phyloP scores from a whole-genome alignment of 2,329 filamentous ascomycete genomes.

The Diplodia corticola region DNA sequence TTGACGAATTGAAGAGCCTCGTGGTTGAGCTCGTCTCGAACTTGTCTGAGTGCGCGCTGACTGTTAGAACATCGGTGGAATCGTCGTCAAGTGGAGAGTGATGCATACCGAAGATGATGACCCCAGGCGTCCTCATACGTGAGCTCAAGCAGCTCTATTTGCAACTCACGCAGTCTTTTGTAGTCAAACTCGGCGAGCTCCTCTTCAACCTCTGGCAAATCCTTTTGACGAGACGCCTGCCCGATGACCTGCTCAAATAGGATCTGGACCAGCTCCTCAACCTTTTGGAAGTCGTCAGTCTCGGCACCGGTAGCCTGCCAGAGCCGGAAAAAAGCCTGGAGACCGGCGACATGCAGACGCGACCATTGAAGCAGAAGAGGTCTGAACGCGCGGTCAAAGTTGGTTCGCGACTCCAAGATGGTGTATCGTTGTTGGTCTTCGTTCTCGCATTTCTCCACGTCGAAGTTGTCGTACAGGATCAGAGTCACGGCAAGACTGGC shows the following conservation, averaged over 20 bases:
- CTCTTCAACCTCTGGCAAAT: constrained; percentile 84
- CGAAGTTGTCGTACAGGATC: constrained; percentile 93
- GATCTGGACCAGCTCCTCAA: constrained; percentile 83
- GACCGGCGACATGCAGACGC: constrained; percentile 76
- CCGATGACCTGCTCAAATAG: constrained; percentile 88
- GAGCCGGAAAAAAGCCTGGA: constrained; percentile 85
- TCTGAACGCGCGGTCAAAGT: constrained; percentile 82
- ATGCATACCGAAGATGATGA: constrained; percentile 66
- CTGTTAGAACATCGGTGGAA: constrained; percentile 6
- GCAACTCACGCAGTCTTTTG: constrained; percentile 72
- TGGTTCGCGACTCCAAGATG: constrained; percentile 69
- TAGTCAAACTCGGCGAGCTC: constrained; percentile 85
- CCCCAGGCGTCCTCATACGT: constrained; percentile 96
- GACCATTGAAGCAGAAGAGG: constrained; percentile 93
- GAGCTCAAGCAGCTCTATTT: constrained; percentile 89
- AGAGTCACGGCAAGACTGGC: constrained; percentile 84
- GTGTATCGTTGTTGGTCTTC: constrained; percentile 78
- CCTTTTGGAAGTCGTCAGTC: constrained; percentile 87
- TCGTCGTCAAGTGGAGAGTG: background rate
- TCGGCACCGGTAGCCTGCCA: constrained; percentile 91
- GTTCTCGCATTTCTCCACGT: constrained; percentile 79
- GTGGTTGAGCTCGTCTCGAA: constrained; percentile 86
- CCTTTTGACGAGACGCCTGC: constrained; percentile 75
- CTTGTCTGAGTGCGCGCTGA: constrained; percentile 55
- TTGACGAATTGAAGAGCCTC: constrained; percentile 96